Percentiles rank a stretch among this genome's conserved stretches.
Evolutionary conservation across 768 basidiomycete species (phyloP).

Genomic region (Hygrocybe coccinea): DNA sequence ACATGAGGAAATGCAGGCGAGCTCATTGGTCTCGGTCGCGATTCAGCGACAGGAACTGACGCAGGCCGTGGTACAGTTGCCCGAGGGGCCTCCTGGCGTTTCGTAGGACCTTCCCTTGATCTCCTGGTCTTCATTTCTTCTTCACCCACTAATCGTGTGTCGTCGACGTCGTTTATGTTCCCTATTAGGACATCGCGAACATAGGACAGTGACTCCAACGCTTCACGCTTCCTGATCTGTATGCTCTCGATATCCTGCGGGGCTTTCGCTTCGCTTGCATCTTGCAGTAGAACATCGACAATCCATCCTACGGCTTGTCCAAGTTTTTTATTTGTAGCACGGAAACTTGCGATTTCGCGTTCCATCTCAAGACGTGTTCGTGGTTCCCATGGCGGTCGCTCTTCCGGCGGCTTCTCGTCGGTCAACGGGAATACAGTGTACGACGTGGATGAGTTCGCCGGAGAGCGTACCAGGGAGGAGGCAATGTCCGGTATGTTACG

Average conservation of each 20-base stretch:
- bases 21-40: constrained; percentile 23
- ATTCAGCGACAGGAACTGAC: constrained; percentile 37
- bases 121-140: constrained; percentile 29
- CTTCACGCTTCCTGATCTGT: constrained; percentile 50
- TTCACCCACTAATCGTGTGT: constrained; percentile 60
- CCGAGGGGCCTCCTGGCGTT: constrained; percentile 20
- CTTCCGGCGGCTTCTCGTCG: constrained; percentile 53
- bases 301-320: constrained; percentile 72
- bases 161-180: constrained; percentile 51
- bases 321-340: constrained; percentile 54
- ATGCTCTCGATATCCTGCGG: constrained; percentile 28
- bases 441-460: constrained; percentile 33
- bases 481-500: constrained; percentile 84
- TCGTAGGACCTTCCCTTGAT: background rate
- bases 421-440: constrained; percentile 56
- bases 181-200: constrained; percentile 69
- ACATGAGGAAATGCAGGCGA: constrained; percentile 3
- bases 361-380: constrained; percentile 67
- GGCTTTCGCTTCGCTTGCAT: constrained; percentile 42
- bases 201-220: constrained; percentile 71
- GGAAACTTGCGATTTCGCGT: constrained; percentile 52
- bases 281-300: constrained; percentile 62
- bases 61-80: constrained; percentile 25
- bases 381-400: constrained; percentile 66
- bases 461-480: constrained; percentile 57